Evolutionary conservation across 805 yeast species (phyloP), one percentile per base, ranked within the genome.

Genomic region (Candida xiaguanensis): DNA sequence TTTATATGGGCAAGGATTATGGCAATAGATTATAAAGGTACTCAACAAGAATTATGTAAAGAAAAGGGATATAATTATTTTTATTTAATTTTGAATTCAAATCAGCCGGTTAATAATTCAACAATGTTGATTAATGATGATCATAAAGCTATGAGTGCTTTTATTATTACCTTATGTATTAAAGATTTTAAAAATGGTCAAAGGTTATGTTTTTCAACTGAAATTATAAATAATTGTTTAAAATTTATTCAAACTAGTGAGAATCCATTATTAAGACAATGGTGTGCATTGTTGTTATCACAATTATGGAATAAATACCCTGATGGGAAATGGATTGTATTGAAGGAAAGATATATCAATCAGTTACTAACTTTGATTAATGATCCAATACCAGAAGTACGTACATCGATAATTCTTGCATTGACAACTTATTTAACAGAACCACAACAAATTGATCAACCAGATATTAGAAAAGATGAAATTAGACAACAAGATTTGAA

Each of bases 1-100:
- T 93, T 91, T 53, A 93, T 93, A 39, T 93, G 99, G 99, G 96
- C 98, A 0, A 73, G 98, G 48, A 88, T 93, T 16, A 88, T 93
- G 93, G 90, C 97, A 2, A 95, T 93, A 17, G 98, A 91, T 60
- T 83, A 85, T 57, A 76, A 78, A 47, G 83, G 85, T 52, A 87
- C 96, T 3, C 99, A 93, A 58, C 89, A 83, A 46, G 99, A 93
- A 54, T 72, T 93, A 22, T 77, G 93, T 47, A 90, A 90, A 51
- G 98, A 91, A 54, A 84, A 83, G 53, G 96, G 96, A 0, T 90
- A 80, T 59, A 79, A 81, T 51, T 91, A 93, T 58, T 93, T 93
- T 57, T 78, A 88, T 31, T 78, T 82, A 43, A 87, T 91, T 54
- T 65, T 93, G 32, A 80, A 82, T 40, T 61, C 70, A 33, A 58